These are phyloP conservation scores for Fusarium redolens DNA, from an alignment of 2,329 filamentous ascomycete species.

Conservation along the genomic window DNA sequence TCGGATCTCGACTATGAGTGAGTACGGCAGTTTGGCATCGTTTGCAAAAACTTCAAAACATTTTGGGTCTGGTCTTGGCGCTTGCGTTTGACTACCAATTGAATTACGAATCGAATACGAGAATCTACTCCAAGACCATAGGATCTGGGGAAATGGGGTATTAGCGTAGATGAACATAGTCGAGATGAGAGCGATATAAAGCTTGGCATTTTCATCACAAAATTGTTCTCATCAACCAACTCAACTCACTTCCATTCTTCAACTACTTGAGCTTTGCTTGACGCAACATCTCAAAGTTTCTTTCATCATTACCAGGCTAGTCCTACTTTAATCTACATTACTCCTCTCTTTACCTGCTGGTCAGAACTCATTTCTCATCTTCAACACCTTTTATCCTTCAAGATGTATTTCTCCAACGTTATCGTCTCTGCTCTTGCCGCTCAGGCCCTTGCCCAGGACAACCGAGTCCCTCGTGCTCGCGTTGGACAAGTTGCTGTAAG, in stretches of 20 bases:
- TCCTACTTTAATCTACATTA: not conserved
- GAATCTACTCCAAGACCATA: not conserved
- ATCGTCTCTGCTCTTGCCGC: constrained; percentile 16
- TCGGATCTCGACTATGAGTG: not conserved
- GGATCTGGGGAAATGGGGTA: not conserved
- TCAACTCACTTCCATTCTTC: not conserved
- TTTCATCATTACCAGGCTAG: not conserved
- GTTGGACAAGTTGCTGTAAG: constrained; percentile 5
- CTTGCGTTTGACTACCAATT: not conserved
- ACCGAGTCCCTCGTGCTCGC: not conserved
- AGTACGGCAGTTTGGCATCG: not conserved
- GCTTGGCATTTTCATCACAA: not conserved
- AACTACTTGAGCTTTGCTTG: constrained; percentile 17
- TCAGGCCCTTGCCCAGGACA: constrained; percentile 13
- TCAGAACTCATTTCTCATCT: not conserved
- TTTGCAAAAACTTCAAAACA: not conserved
- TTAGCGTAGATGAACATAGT: not conserved
- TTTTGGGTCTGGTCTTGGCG: not conserved
- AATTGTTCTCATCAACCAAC: not conserved
- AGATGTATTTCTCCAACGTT: constrained; percentile 17
- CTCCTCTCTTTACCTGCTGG: constrained; percentile 5
- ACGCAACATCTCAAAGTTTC: constrained; percentile 4
- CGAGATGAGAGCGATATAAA: constrained; percentile 10
- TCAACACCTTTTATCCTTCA: not conserved
- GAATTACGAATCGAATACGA: not conserved